Conservation (phyloP, 345 rosid genomes). For the Lepidium didymum region DNA sequence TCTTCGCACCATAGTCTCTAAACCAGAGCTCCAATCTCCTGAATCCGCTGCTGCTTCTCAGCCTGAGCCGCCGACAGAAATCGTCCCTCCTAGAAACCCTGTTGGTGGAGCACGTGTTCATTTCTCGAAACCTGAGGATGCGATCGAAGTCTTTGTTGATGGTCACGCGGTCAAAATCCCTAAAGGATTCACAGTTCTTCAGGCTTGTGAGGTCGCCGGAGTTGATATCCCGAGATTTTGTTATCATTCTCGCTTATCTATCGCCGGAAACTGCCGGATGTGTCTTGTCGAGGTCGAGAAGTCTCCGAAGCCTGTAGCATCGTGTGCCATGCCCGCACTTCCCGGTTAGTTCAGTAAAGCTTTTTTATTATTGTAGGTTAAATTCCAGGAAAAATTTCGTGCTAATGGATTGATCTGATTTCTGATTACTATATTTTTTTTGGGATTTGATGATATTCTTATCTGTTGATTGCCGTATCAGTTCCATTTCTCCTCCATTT, state of each 20-base stretch:
- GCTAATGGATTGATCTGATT: neutral
- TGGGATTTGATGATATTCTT: neutral
- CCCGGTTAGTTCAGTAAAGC: constrained; percentile 48
- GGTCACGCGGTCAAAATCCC: constrained; percentile 92
- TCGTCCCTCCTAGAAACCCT: constrained; percentile 52
- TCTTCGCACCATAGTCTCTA: constrained; percentile 60
- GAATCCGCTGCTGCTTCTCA: constrained; percentile 43
- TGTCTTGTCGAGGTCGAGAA: constrained; percentile 99
- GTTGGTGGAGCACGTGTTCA: constrained; percentile 81
- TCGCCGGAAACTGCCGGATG: constrained; percentile 98
- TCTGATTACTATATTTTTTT: neutral
- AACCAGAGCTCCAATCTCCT: constrained; percentile 73
- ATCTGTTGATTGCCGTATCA: neutral
- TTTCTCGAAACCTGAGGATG: constrained; percentile 81
- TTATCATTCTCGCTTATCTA: constrained; percentile 84
- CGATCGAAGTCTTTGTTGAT: constrained; percentile 95
- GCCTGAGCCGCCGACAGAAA: constrained; percentile 49
- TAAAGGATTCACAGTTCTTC: constrained; percentile 92
- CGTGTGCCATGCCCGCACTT: constrained; percentile 99
- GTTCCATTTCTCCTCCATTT: neutral
- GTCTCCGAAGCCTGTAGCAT: constrained; percentile 97
- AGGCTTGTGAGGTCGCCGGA: constrained; percentile 97
- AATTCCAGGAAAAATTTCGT: neutral
- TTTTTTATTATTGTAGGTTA: neutral
- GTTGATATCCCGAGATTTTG: constrained; percentile 98